Percentiles rank a stretch among this genome's conserved stretches.
Evolutionary conservation across 2,329 filamentous ascomycete genomes (phyloP).

Genomic region (Gnomoniopsis smithogilvyi): DNA sequence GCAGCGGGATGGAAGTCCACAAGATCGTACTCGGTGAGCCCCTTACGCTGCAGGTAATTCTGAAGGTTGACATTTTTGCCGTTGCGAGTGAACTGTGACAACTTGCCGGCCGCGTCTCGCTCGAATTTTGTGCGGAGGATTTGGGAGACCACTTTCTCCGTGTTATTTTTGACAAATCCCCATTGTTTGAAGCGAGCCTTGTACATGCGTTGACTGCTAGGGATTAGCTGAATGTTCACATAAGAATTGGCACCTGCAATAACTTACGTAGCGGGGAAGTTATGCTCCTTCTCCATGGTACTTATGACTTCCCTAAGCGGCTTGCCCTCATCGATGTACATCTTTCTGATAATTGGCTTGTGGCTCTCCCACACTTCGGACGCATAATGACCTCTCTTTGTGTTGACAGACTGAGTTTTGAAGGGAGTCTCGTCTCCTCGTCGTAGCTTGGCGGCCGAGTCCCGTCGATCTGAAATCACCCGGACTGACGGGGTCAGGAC

Average conservation of each 20-base stretch:
- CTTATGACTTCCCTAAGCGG: slow-evolving; percentile 11
- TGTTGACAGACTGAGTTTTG: slow-evolving; percentile 11
- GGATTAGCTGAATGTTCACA: background rate
- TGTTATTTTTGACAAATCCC: slow-evolving; percentile 55
- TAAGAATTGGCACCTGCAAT: background rate
- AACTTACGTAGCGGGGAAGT: slow-evolving; percentile 13
- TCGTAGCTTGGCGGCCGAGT: background rate
- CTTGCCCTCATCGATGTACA: slow-evolving; percentile 14
- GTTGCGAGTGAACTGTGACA: slow-evolving; percentile 51
- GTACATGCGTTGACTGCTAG: slow-evolving; percentile 49
- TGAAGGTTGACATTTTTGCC: slow-evolving; percentile 49
- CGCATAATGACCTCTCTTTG: slow-evolving; percentile 11
- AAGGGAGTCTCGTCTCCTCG: slow-evolving; percentile 1
- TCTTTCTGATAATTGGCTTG: slow-evolving; percentile 3
- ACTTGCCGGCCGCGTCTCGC: slow-evolving; percentile 49
- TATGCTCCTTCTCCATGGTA: slow-evolving; percentile 10
- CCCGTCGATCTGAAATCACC: background rate
- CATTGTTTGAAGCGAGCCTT: slow-evolving; percentile 54
- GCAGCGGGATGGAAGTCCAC: slow-evolving; percentile 37
- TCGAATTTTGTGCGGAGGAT: slow-evolving; percentile 50
- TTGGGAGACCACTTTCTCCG: slow-evolving; percentile 49
- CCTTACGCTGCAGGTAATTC: slow-evolving; percentile 51
- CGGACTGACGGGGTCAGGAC: background rate
- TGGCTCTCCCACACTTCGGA: slow-evolving; percentile 12
- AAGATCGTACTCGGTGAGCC: slow-evolving; percentile 50